Evolutionary conservation across 2,329 filamentous ascomycete species (phyloP).

Genomic region (Zymoseptoria pseudotritici): DNA sequence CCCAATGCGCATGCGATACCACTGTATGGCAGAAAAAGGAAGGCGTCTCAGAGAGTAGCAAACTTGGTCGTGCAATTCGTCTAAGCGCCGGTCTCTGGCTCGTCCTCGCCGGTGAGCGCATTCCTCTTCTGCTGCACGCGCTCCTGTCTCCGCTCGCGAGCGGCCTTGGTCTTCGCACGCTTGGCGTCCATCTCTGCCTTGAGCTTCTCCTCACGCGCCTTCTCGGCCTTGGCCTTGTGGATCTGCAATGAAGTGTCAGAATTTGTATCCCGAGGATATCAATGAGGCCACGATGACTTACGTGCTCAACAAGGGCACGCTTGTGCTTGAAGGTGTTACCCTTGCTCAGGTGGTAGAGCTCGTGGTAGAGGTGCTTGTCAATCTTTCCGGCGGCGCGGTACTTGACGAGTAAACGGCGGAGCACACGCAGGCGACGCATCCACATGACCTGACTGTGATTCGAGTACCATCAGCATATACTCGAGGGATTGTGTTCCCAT

Average conservation of each 20-base stretch:
- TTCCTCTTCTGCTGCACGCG: constrained; percentile 85
- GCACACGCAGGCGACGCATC: constrained; percentile 99
- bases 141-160: constrained; percentile 95
- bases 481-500: background rate
- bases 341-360: constrained; percentile 99
- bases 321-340: constrained; percentile 99
- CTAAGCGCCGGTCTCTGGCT: constrained; percentile 12
- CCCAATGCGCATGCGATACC: constrained; percentile 15
- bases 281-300: constrained; percentile 52
- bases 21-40: constrained; percentile 9
- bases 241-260: constrained; percentile 54
- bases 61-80: background rate
- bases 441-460: constrained; percentile 80
- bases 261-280: constrained; percentile 3
- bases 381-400: constrained; percentile 99
- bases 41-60: constrained; percentile 11
- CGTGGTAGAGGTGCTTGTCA: constrained; percentile 99
- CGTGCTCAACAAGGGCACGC: constrained; percentile 98
- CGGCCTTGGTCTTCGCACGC: constrained; percentile 99
- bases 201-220: constrained; percentile 87
- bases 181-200: constrained; percentile 99
- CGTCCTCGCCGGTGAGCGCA: constrained; percentile 68
- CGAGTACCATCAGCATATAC: constrained; percentile 26
- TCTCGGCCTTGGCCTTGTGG: constrained; percentile 99
- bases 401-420: constrained; percentile 98